Percentiles rank a stretch among this genome's conserved stretches.
Evolutionary conservation across 164 flowering plant species (phyloP).

Genomic region (Dillenia suffruticosa): DNA sequence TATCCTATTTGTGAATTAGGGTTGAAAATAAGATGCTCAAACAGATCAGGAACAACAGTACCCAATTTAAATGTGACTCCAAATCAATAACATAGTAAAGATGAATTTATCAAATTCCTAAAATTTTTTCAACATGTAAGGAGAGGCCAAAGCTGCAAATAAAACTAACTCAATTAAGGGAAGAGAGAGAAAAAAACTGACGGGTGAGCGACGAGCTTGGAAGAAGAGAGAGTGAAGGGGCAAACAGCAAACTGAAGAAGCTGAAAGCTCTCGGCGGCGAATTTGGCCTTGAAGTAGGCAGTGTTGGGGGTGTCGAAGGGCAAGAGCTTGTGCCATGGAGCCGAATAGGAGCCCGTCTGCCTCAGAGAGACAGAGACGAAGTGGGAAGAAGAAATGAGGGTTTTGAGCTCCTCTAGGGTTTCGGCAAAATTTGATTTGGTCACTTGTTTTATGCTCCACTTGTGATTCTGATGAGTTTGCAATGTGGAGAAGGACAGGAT

Average conservation of each 20-base stretch:
- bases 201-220: constrained; percentile 72
- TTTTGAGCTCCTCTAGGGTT: constrained; percentile 35
- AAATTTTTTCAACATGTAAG: no score
- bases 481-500: no score
- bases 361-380: constrained; percentile 60
- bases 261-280: constrained; percentile 67
- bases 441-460: constrained; percentile 59
- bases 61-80: no score
- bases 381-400: constrained; percentile 43
- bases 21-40: no score
- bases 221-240: constrained; percentile 51
- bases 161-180: no score
- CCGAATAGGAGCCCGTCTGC: constrained; percentile 55
- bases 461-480: neutral
- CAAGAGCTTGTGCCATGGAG: constrained; percentile 56
- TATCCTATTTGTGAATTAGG: no score
- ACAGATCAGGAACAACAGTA: no score
- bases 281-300: constrained; percentile 61
- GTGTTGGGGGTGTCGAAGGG: constrained; percentile 62
- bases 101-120: no score
- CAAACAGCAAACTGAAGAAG: constrained; percentile 76
- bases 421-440: constrained; percentile 55
- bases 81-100: no score
- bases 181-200: constrained; percentile 20
- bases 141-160: no score